Evolutionary conservation across 2,329 filamentous ascomycete genomes (phyloP).

Genomic region (Arthroderma uncinatum): DNA sequence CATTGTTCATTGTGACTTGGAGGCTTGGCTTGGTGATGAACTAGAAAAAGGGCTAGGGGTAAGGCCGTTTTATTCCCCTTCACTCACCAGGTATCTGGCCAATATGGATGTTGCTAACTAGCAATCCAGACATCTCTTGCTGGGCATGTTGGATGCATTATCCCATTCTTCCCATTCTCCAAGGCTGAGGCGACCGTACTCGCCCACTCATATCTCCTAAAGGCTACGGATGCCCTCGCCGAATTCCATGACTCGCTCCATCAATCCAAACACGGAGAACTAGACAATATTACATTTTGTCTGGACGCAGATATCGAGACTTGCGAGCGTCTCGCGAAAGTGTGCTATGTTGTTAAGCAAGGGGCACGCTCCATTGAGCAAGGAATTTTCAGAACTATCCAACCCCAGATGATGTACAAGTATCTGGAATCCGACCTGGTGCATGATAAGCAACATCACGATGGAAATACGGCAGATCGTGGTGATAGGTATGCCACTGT

Average conservation of each 20-base stretch:
- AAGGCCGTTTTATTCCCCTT: neutral
- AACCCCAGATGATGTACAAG: slow-evolving; percentile 8
- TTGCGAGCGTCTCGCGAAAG: slow-evolving; percentile 1
- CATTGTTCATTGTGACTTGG: neutral
- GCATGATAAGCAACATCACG: neutral
- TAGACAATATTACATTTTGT: neutral
- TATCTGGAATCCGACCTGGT: slow-evolving; percentile 5
- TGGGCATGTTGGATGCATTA: slow-evolving; percentile 32
- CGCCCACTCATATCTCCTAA: slow-evolving; percentile 34
- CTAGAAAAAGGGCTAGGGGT: neutral
- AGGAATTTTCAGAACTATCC: slow-evolving; percentile 7
- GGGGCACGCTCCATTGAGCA: slow-evolving; percentile 13
- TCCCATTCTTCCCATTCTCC: slow-evolving; percentile 37
- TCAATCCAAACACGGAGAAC: neutral
- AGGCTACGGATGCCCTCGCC: slow-evolving; percentile 12
- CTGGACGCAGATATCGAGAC: slow-evolving; percentile 5
- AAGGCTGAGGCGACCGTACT: slow-evolving; percentile 32
- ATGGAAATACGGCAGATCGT: neutral
- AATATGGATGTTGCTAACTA: neutral
- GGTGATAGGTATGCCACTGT: neutral
- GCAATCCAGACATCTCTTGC: slow-evolving; percentile 15
- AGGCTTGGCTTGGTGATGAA: neutral
- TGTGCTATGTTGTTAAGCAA: slow-evolving; percentile 2
- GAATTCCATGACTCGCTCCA: neutral
- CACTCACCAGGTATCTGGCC: neutral